Conservation (phyloP, 768 basidiomycete genomes). For the Termitomyces sp. region DNA sequence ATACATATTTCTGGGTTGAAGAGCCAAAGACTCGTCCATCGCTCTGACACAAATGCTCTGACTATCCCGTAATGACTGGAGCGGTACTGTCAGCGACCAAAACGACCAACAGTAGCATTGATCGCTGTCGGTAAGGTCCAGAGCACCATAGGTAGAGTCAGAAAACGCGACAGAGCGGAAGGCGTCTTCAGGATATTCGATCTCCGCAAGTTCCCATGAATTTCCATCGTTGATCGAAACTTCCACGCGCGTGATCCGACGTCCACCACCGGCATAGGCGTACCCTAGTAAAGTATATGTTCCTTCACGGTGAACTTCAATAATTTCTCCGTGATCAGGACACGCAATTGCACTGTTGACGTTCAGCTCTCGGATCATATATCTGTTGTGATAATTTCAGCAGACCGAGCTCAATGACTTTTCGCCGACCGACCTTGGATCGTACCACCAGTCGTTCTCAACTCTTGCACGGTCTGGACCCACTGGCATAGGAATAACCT, state of each 20-base stretch:
- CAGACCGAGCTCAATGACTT: not conserved
- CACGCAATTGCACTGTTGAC: constrained; percentile 53
- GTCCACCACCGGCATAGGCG: constrained; percentile 59
- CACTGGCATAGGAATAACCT: constrained; percentile 50
- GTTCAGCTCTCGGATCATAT: constrained; percentile 50
- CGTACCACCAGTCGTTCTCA: constrained; percentile 53
- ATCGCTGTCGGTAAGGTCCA: constrained; percentile 45
- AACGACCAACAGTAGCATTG: constrained; percentile 61
- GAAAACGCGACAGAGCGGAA: constrained; percentile 33
- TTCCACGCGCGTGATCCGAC: constrained; percentile 51
- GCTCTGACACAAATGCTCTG: constrained; percentile 42
- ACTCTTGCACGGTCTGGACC: constrained; percentile 46
- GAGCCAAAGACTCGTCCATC: constrained; percentile 47
- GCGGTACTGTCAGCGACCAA: constrained; percentile 39
- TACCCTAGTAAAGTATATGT: constrained; percentile 48
- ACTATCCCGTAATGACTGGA: constrained; percentile 28
- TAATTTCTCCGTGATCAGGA: constrained; percentile 49
- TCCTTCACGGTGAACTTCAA: constrained; percentile 17
- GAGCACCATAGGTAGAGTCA: constrained; percentile 40
- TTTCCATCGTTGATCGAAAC: constrained; percentile 48
- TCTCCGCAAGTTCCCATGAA: constrained; percentile 40
- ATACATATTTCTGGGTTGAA: constrained; percentile 54
- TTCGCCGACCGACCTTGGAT: constrained; percentile 30
- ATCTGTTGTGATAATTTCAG: constrained; percentile 18
- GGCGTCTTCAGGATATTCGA: constrained; percentile 43